phyloP scores from a whole-genome alignment of 139 green algal species.

The Zygnema cylindricum region DNA sequence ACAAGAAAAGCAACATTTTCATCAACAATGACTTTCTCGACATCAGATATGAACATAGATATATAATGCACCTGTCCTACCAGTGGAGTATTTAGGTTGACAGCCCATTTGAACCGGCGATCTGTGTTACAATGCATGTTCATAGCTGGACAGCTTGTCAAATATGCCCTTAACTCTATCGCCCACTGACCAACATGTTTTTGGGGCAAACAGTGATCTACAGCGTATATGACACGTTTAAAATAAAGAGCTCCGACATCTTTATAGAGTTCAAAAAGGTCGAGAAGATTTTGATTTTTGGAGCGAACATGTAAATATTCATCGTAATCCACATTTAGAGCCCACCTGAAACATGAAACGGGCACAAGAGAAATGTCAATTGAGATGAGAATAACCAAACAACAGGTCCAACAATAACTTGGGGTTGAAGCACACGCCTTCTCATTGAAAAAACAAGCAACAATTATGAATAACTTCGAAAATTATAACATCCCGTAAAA shows the following conservation, averaged over 20 bases:
- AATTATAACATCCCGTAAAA: no score
- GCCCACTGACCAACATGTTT: not conserved
- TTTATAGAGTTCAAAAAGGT: not conserved
- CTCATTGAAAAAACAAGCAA: no score
- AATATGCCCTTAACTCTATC: not conserved
- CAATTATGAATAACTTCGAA: no score
- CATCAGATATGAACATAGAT: no score
- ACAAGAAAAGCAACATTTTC: no score
- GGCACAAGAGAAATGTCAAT: no score
- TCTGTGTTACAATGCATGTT: not conserved
- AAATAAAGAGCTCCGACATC: not conserved
- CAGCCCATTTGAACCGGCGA: not conserved
- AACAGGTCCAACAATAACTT: no score
- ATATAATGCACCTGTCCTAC: not conserved
- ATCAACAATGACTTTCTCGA: no score
- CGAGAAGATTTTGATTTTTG: not conserved
- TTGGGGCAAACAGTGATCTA: not conserved
- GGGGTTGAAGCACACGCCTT: no score
- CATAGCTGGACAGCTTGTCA: not conserved
- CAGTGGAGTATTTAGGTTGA: not conserved
- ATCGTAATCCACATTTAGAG: not conserved
- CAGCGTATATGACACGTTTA: not conserved
- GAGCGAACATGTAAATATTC: not conserved
- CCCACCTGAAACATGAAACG: not conserved
- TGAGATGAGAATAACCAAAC: not conserved